Conservation (phyloP, 2,329 filamentous ascomycete species). For the Ustulina deusta region DNA sequence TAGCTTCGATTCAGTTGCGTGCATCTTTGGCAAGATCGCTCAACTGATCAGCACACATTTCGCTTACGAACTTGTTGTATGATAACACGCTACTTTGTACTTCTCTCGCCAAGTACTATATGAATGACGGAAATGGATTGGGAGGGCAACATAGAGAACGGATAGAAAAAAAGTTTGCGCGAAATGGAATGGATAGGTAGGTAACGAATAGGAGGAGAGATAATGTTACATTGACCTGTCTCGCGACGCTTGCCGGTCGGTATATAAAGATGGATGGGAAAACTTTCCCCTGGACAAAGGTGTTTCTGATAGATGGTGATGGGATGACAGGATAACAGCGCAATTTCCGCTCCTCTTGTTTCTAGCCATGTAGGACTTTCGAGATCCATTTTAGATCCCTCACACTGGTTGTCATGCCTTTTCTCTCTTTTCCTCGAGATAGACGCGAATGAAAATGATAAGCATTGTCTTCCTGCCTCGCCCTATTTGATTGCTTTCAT, state of each 20-base stretch:
- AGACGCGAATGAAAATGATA: not conserved
- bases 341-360: not conserved
- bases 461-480: not conserved
- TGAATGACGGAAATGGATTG: not conserved
- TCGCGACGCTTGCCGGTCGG: slow-evolving; percentile 26
- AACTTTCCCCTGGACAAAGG: not conserved
- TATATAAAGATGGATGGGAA: slow-evolving; percentile 6
- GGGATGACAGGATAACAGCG: not conserved
- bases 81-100: slow-evolving; percentile 4
- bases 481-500: not conserved
- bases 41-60: not conserved
- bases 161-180: slow-evolving; percentile 10
- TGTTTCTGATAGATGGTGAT: not conserved
- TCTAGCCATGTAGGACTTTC: not conserved
- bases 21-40: not conserved
- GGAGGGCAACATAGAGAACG: not conserved
- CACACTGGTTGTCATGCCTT: not conserved
- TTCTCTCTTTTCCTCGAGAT: not conserved
- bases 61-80: slow-evolving; percentile 9
- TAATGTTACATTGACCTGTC: slow-evolving; percentile 14
- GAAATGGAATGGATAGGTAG: slow-evolving; percentile 3
- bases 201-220: not conserved
- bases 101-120: not conserved
- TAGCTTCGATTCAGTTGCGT: not conserved
- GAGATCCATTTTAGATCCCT: not conserved